phyloP scores from a whole-genome alignment of 352 stramenopile genomes.

The Globisporangium echinulatum region DNA sequence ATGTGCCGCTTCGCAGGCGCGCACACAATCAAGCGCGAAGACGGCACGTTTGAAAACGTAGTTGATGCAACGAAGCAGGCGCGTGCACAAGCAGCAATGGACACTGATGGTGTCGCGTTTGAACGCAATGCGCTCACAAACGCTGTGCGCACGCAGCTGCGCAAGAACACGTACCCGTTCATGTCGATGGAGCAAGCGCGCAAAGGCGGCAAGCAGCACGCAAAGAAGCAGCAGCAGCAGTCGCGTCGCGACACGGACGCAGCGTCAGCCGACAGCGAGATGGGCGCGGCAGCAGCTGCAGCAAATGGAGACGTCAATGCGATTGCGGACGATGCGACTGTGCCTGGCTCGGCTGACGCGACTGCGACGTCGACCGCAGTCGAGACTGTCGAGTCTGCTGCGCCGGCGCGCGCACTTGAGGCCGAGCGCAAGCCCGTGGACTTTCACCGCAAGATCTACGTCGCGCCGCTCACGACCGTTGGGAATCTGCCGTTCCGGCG shows the following conservation, averaged over 20 bases:
- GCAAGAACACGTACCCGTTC: conserved; percentile 93
- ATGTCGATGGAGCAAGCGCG: conserved; percentile 53
- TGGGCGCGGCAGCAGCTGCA: conserved; percentile 1
- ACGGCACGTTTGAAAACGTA: conserved; percentile 43
- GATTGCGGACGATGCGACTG: not conserved
- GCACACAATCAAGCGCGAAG: conserved; percentile 67
- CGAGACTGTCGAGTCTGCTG: not conserved
- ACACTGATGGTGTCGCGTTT: conserved; percentile 24
- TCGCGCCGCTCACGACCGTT: conserved; percentile 98
- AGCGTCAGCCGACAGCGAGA: not conserved
- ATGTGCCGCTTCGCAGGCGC: conserved; percentile 87
- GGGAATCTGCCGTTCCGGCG: conserved; percentile 99
- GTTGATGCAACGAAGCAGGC: conserved; percentile 27
- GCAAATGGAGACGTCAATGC: not conserved
- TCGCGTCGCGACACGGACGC: not conserved
- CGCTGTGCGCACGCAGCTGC: conserved; percentile 71
- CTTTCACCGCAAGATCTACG: conserved; percentile 98
- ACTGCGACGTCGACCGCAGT: conserved; percentile 1
- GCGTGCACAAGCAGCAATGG: conserved; percentile 18
- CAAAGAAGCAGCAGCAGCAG: conserved; percentile 9
- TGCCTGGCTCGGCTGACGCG: not conserved
- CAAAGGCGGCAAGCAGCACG: conserved; percentile 39
- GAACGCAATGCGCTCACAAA: conserved; percentile 87
- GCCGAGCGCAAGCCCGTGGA: conserved; percentile 90
- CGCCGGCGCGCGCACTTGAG: conserved; percentile 19